phyloP scores from a whole-genome alignment of 352 stramenopile species.

The Phytophthora aleatoria region DNA sequence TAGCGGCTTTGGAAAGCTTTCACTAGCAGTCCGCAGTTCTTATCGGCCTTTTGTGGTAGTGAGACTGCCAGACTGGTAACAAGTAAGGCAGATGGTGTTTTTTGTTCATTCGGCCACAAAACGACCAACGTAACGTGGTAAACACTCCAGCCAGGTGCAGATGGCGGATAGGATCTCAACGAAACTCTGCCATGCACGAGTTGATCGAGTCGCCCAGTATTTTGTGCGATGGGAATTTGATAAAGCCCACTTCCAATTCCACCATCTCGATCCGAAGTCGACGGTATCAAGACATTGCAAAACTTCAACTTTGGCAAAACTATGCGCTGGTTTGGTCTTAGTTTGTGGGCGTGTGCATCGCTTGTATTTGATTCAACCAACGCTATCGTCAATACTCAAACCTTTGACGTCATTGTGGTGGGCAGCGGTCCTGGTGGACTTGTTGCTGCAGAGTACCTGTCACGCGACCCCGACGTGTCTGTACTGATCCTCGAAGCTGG shows the following conservation, averaged over 20 bases:
- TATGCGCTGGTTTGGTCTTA: constrained; percentile 8
- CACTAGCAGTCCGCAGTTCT: background rate
- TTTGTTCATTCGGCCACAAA: constrained; percentile 10
- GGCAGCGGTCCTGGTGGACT: constrained; percentile 60
- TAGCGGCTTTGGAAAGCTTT: background rate
- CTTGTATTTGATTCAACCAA: constrained; percentile 1
- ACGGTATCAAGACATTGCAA: constrained; percentile 5
- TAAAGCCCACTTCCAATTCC: constrained; percentile 10
- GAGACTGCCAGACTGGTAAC: background rate
- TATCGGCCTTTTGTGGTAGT: too few species aligned
- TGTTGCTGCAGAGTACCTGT: constrained; percentile 64
- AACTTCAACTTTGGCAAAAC: background rate
- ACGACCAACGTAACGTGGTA: constrained; percentile 1
- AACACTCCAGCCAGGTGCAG: constrained; percentile 5
- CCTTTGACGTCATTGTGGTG: constrained; percentile 58
- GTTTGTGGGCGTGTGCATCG: background rate
- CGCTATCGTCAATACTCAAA: constrained; percentile 13
- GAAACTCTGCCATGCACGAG: constrained; percentile 9
- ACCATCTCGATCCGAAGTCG: constrained; percentile 6
- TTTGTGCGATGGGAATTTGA: background rate
- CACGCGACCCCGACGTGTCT: constrained; percentile 46
- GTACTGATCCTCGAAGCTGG: constrained; percentile 69
- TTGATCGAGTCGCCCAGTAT: constrained; percentile 5
- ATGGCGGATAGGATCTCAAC: constrained; percentile 6
- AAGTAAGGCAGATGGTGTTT: background rate